Evolutionary conservation across 768 basidiomycete genomes (phyloP), one percentile per base, ranked within the genome.

Genomic region (Amanita rimosa): DNA sequence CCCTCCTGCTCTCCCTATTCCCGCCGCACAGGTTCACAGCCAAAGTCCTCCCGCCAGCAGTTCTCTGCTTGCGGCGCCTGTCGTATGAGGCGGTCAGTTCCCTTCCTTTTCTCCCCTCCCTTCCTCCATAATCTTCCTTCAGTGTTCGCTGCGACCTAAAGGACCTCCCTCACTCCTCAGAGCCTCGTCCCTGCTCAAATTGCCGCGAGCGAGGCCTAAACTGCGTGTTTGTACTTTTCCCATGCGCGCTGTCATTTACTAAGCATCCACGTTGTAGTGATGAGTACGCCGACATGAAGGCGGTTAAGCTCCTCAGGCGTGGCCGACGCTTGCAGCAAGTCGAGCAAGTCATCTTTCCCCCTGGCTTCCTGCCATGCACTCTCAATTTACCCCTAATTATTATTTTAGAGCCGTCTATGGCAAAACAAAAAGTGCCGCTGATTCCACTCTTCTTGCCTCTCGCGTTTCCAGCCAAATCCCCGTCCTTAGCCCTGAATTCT

Each of bases 31-130:
- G 57, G 73, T 3, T 72, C 71, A n/a, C 76, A 81, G 49, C 78
- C 84, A 48, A 88, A 88, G 61, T 85, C 86, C 24, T 75, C 80
- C 2, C 69, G 86, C 52, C 83, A 86, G 57, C 88, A 95, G 57
- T 90, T 89, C 65, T 87, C 85, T n/a, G 92, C 92, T 6, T 95
- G 93, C 61, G 90, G 90, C 50, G 89, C 90, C 26, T 96, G 93
- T 64, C 81, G 90, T 52, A 88, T 88, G 80, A 67, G 93, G 62
- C 78, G 93, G 83, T 85, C 46, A 34, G 66, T 17, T 49, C 43
- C 33, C 46, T 40, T 59, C 41, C 49, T 46, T 34, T 48, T 39
- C 38, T 17, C 0, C 22, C 47, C 21, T 19, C 19, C 40, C 37
- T 26, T 52, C 46, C 51, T 33, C 50, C 50, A 35, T 45, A 46